Conservation (phyloP, 2,329 filamentous ascomycete genomes). For the Xylariaceae sp. region DNA sequence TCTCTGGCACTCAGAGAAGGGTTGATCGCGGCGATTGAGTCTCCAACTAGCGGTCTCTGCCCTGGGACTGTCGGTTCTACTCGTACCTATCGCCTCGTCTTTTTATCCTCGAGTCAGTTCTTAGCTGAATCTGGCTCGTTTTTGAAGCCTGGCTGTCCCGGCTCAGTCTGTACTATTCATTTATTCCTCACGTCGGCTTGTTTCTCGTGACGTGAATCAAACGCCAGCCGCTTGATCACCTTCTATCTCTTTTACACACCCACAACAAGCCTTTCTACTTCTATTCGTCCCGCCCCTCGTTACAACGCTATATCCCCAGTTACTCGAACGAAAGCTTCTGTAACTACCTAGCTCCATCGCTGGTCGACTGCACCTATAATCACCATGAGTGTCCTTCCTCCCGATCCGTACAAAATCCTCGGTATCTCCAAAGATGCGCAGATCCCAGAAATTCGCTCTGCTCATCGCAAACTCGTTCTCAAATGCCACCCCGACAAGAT, state of each 20-base stretch:
- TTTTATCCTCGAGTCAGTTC: constrained; percentile 28
- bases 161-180: constrained; percentile 23
- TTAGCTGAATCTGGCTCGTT: constrained; percentile 33
- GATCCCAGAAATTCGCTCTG: constrained; percentile 65
- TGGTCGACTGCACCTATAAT: constrained; percentile 19
- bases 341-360: constrained; percentile 14
- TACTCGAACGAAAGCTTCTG: constrained; percentile 9
- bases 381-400: constrained; percentile 48
- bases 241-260: constrained; percentile 18
- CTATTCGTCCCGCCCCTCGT: constrained; percentile 25
- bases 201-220: constrained; percentile 22
- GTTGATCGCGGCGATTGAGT: constrained; percentile 17
- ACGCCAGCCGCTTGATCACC: constrained; percentile 27
- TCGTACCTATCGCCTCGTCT: not conserved
- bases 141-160: constrained; percentile 11
- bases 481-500: constrained; percentile 92
- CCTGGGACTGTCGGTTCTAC: constrained; percentile 20
- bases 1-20: constrained; percentile 7
- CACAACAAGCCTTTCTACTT: constrained; percentile 8
- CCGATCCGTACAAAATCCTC: constrained; percentile 75
- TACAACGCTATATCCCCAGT: constrained; percentile 15
- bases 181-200: constrained; percentile 10
- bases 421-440: constrained; percentile 69
- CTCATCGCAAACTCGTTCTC: constrained; percentile 79
- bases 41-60: constrained; percentile 16